Percentiles rank a stretch among this genome's conserved stretches.
Evolutionary conservation across 2,329 filamentous ascomycete genomes (phyloP).

Genomic region (Alternaria longipes): DNA sequence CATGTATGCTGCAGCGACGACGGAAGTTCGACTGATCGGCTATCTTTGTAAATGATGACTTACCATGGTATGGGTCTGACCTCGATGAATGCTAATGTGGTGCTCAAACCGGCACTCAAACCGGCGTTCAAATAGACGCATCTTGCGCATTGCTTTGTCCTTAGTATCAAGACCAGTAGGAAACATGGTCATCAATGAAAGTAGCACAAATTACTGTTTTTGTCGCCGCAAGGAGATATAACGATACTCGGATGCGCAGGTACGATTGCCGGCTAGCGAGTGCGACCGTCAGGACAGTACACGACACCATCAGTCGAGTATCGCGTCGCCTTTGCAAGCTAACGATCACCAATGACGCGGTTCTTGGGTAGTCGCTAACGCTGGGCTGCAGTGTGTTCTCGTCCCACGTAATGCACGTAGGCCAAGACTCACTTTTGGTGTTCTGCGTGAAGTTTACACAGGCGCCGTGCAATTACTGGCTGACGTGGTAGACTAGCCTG

Average conservation of each 20-base stretch:
- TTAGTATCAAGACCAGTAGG: background rate
- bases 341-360: slow-evolving; percentile 2
- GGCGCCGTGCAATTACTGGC: slow-evolving; percentile 33
- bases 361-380: slow-evolving; percentile 10
- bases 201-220: background rate
- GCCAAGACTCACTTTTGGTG: slow-evolving; percentile 45
- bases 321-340: background rate
- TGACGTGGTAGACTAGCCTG: slow-evolving; percentile 30
- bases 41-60: background rate
- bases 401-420: slow-evolving; percentile 37
- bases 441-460: slow-evolving; percentile 33
- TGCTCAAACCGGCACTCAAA: background rate
- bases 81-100: background rate
- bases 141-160: background rate
- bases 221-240: background rate
- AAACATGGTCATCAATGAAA: background rate
- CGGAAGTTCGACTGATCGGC: background rate
- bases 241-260: background rate
- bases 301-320: slow-evolving; percentile 3
- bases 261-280: background rate
- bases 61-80: background rate
- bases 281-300: background rate
- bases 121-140: background rate
- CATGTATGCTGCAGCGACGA: background rate
- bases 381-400: slow-evolving; percentile 24